Conservation (phyloP, 2,329 filamentous ascomycete genomes). For the Stagonosporopsis vannaccii region DNA sequence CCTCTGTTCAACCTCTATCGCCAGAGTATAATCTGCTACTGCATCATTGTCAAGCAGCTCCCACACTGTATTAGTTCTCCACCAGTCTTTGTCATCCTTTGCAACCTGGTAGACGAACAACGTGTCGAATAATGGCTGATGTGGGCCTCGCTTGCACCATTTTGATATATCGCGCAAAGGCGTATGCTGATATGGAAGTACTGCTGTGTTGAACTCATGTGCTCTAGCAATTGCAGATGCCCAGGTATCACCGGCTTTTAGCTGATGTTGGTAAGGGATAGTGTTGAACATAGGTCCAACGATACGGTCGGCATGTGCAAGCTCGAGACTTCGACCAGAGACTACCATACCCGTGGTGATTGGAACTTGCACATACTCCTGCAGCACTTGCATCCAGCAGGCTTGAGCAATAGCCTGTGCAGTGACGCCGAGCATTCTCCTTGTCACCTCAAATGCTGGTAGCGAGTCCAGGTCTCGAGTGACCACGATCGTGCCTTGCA, state of each 20-base stretch:
- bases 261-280: constrained; percentile 70
- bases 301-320: constrained; percentile 69
- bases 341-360: constrained; percentile 75
- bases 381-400: constrained; percentile 72
- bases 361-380: constrained; percentile 56
- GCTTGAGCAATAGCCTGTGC: constrained; percentile 82
- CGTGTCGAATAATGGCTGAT: constrained; percentile 71
- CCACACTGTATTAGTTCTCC: constrained; percentile 61
- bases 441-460: constrained; percentile 55
- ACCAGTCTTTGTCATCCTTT: constrained; percentile 29
- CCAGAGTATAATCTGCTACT: constrained; percentile 74
- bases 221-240: constrained; percentile 66
- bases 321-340: constrained; percentile 77
- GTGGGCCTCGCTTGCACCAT: constrained; percentile 68
- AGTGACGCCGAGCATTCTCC: constrained; percentile 71
- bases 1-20: constrained; percentile 73
- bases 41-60: constrained; percentile 49
- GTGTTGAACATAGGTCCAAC: constrained; percentile 93
- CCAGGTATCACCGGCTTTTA: constrained; percentile 62
- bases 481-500: constrained; percentile 28
- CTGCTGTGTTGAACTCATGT: constrained; percentile 73
- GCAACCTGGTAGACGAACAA: constrained; percentile 80
- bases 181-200: constrained; percentile 78
- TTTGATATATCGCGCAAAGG: constrained; percentile 81
- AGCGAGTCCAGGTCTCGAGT: constrained; percentile 54